Base-by-base conservation (phyloP, 257 asterid species). In the Ballota nigra region DNA sequence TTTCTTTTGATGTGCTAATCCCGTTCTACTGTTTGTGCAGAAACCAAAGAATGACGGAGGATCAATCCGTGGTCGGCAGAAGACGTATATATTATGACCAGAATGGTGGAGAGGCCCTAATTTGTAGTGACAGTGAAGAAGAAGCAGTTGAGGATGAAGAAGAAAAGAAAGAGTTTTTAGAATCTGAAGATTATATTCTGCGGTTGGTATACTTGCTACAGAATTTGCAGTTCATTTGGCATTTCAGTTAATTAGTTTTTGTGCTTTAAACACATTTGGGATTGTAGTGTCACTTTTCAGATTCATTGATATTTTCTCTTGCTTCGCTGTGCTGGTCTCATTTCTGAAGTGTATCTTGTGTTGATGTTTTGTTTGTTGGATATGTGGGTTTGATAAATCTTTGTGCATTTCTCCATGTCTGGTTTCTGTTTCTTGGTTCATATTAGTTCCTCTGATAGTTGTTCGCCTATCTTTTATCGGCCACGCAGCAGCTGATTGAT, bases 111-210 rank as follows among this genome's bases (percentile, higher is more conserved):
- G 99, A 95, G 85, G 92, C 99, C 71, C 90, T 95, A 41, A 89
- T 95, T 73, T 92, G 96, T 70, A 95, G 98, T 79, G 99, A 95
- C 53, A 91, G 97, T 56, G 99, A 95, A 80, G 99, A 95, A 81
- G 99, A 92, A 75, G 79, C 87, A 5, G 79, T 68, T 49, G 96
- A 88, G 0, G 95, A 85, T 58, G 95, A 86, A 83, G 98, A 89
- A 58, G 95, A 88, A 77, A 92, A 89, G 86, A 95, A 82, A 80
- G 99, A 86, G 75, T 95, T 95, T 79, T 77, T 77, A 4, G 94
- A 88, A 62, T 88, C 86, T 51, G 98, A 95, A 88, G 99, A 95
- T 78, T 82, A 82, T 77, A 89, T 95, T 78, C 76, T 92, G 86
- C 81, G 99, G 99, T 92, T 78, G 76, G 96, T 85, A 79, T 58